Percentiles rank a stretch among this genome's conserved stretches.
These are phyloP conservation scores for Caryopteris hybrid DNA, from an alignment of 305 asterid genomes.

Conservation along the genomic window DNA sequence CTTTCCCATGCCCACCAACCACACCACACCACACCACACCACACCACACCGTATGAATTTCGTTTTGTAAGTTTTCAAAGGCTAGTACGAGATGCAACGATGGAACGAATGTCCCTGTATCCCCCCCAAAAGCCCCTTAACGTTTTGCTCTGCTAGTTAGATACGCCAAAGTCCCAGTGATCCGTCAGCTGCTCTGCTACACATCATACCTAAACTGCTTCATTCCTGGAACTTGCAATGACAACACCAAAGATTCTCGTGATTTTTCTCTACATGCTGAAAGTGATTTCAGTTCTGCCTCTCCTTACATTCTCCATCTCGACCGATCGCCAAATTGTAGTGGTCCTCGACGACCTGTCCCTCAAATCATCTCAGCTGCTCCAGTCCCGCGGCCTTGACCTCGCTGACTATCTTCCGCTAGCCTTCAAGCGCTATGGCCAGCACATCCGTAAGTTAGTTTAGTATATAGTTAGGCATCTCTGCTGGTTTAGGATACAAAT, in stretches of 20 bases:
- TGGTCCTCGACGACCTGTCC: too few relatives aligned
- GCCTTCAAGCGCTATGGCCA: too few relatives aligned
- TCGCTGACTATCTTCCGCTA: background rate
- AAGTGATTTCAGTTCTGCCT: conserved; percentile 30
- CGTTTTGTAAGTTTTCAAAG: too few relatives aligned
- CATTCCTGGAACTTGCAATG: conserved; percentile 16
- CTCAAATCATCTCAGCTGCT: background rate
- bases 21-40: too few relatives aligned
- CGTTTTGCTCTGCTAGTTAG: too few relatives aligned
- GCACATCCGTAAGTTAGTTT: conserved; percentile 27
- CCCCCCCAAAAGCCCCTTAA: too few relatives aligned
- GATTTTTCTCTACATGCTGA: conserved; percentile 18
- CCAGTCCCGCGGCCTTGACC: conserved; percentile 45
- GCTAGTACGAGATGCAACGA: too few relatives aligned
- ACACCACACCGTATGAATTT: too few relatives aligned
- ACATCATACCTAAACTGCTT: background rate
- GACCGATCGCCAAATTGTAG: conserved; percentile 28
- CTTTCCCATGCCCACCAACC: too few relatives aligned
- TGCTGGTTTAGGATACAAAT: background rate
- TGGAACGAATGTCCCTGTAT: too few relatives aligned
- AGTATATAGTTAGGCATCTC: background rate
- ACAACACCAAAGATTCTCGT: conserved; percentile 16
- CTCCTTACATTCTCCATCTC: conserved; percentile 37
- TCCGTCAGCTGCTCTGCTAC: background rate
- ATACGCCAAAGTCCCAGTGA: too few relatives aligned